Evolutionary conservation across 805 yeast genomes (phyloP).

Genomic region (Ogataea nitratoaversa): DNA sequence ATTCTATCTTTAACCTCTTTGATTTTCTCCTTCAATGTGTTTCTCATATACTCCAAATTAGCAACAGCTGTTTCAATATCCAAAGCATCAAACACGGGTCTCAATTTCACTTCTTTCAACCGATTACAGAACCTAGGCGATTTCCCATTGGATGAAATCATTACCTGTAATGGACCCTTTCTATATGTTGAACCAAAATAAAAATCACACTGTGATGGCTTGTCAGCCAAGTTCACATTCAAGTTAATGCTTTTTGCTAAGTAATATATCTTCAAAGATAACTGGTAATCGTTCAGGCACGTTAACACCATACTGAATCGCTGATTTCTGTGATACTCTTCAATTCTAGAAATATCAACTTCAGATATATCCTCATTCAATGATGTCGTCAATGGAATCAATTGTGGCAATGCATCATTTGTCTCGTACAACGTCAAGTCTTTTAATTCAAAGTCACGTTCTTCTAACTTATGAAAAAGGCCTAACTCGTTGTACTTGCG

Average conservation of each 20-base stretch:
- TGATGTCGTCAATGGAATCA: slow-evolving; percentile 7
- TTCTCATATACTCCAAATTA: slow-evolving; percentile 55
- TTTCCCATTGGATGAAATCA: slow-evolving; percentile 81
- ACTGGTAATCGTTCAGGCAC: slow-evolving; percentile 67
- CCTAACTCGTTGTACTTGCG: slow-evolving; percentile 35
- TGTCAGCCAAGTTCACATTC: slow-evolving; percentile 78
- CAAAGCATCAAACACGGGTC: slow-evolving; percentile 34
- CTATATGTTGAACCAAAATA: slow-evolving; percentile 78
- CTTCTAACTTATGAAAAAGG: slow-evolving; percentile 36
- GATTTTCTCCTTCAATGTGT: slow-evolving; percentile 38
- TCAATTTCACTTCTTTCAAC: slow-evolving; percentile 53
- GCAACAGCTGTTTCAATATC: slow-evolving; percentile 53
- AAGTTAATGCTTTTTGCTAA: slow-evolving; percentile 41
- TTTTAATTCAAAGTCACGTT: slow-evolving; percentile 39
- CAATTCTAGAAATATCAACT: slow-evolving; percentile 30
- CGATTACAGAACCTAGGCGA: slow-evolving; percentile 71
- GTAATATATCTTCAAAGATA: slow-evolving; percentile 54
- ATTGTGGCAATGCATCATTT: not conserved
- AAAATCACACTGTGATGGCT: slow-evolving; percentile 79
- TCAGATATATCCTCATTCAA: slow-evolving; percentile 20
- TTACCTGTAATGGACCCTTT: slow-evolving; percentile 68
- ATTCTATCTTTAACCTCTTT: slow-evolving; percentile 55
- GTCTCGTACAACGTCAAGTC: slow-evolving; percentile 50
- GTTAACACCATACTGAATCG: slow-evolving; percentile 65
- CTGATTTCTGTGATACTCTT: slow-evolving; percentile 32